These are phyloP conservation scores for Cercospora sojina DNA, from an alignment of 2,329 filamentous ascomycete species.

Conservation along the genomic window DNA sequence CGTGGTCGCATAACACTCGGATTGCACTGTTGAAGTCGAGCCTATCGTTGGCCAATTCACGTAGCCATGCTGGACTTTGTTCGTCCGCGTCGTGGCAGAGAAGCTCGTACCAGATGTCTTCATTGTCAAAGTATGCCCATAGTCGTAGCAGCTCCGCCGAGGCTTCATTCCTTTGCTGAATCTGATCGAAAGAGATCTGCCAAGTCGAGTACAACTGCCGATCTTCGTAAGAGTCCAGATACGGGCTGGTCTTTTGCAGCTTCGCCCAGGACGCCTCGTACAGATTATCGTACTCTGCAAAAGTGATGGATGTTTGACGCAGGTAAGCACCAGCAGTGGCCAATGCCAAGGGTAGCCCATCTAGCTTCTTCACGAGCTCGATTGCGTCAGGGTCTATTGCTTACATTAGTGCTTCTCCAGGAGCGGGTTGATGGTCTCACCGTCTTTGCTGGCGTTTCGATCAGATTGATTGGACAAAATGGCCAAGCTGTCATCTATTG, in stretches of 20 bases:
- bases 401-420: constrained; percentile 32
- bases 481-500: neutral
- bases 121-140: constrained; percentile 14
- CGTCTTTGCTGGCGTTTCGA: neutral
- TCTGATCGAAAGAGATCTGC: constrained; percentile 36
- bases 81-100: no score
- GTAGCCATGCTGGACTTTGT: neutral
- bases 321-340: constrained; percentile 17
- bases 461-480: neutral
- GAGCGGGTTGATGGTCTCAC: no score
- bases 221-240: neutral
- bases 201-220: constrained; percentile 35
- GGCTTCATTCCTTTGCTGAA: constrained; percentile 25
- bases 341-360: constrained; percentile 14
- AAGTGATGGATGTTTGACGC: neutral
- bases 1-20: neutral
- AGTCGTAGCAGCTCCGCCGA: constrained; percentile 31
- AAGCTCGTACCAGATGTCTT: constrained; percentile 1
- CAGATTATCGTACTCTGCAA: neutral
- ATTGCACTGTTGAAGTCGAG: neutral
- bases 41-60: neutral
- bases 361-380: constrained; percentile 6
- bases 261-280: constrained; percentile 6
- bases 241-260: neutral
- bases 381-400: neutral